These are phyloP conservation scores for Nemania bipapillata DNA, from an alignment of 2,329 filamentous ascomycete species.

Conservation along the genomic window DNA sequence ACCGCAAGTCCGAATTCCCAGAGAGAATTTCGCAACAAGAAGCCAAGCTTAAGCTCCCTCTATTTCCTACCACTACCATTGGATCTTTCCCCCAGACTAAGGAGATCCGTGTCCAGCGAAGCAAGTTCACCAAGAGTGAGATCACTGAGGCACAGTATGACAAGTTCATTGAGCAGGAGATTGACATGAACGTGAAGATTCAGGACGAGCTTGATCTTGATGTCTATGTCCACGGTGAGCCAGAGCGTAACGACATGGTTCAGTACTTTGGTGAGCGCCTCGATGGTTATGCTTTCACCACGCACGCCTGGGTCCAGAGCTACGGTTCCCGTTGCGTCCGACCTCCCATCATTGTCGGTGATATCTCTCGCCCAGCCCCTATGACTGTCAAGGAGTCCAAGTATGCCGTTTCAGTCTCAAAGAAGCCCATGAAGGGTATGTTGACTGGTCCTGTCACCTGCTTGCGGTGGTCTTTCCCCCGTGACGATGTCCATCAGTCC, in stretches of 20 bases:
- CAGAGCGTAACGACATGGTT: slow-evolving; percentile 99
- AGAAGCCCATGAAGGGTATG: slow-evolving; percentile 99
- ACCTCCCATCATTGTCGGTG: slow-evolving; percentile 97
- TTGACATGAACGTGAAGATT: slow-evolving; percentile 91
- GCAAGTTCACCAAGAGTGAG: slow-evolving; percentile 99
- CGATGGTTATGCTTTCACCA: slow-evolving; percentile 97
- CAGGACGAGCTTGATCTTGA: slow-evolving; percentile 98
- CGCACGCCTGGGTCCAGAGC: slow-evolving; percentile 97
- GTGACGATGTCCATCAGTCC: slow-evolving; percentile 99
- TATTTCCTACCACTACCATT: slow-evolving; percentile 99
- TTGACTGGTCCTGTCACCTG: slow-evolving; percentile 98
- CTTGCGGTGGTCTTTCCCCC: slow-evolving; percentile 99
- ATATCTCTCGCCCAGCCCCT: slow-evolving; percentile 93
- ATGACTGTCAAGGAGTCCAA: slow-evolving; percentile 99
- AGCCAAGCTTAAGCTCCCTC: slow-evolving; percentile 89
- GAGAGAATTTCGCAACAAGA: slow-evolving; percentile 87
- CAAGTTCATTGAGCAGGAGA: slow-evolving; percentile 99
- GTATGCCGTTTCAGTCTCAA: slow-evolving; percentile 94
- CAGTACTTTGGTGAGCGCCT: slow-evolving; percentile 99
- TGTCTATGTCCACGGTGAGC: slow-evolving; percentile 97
- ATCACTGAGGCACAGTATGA: slow-evolving; percentile 94
- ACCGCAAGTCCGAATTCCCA: slow-evolving; percentile 91
- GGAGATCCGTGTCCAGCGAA: slow-evolving; percentile 95
- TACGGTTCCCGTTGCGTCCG: slow-evolving; percentile 99
- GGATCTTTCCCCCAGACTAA: slow-evolving; percentile 99